Evolutionary conservation across 2,329 filamentous ascomycete genomes (phyloP), one percentile per base, ranked within the genome.

Genomic region (Colletotrichum echinochloae): DNA sequence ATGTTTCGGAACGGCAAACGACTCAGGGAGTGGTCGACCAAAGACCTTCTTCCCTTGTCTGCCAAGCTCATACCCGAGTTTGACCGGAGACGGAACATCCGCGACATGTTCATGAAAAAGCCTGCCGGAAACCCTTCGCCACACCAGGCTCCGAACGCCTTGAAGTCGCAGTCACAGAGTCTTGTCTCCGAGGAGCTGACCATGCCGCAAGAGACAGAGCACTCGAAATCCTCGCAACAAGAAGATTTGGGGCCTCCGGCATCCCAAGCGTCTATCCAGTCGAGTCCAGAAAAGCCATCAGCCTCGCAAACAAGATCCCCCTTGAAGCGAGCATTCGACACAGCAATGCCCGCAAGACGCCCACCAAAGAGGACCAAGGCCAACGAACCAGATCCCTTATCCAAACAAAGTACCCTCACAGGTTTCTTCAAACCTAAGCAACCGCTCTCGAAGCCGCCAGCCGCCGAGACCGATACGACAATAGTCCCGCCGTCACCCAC

Each of bases 41-140:
- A 90, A 74, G 89, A 93, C 74, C 81, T 92, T 0, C 86, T 95
- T 14, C 88, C 92, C 3, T 85, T 92, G 65, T 98, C 95, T 28
- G 95, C 92, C 0, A 94, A 90, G 77, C 85, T 97, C 12, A 92
- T 98, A 66, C 92, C 94, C 1, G 95, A 98, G 75, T 98, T 98
- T 75, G 90, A 95, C 77, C 91, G 91, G 70, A 89, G 96, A 26
- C 89, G 89, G 74, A 97, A 85, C 78, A 98, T 99, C 77, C 93
- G 92, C 75, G 94, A 97, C 77, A 98, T 99, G 96, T 98, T 98
- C 78, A 85, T 85, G 70, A 90, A 87, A 75, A 91, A 87, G 74
- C 78, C 86, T 57, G 73, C 80, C 28, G 66, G 30, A 72, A 70
- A 56, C 37, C 68, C 71, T 12, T 65, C 75, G 28, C 52, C 71